Percentiles rank a stretch among this genome's conserved stretches.
Conservation (phyloP, 1,284 basidiomycete genomes). For the Ganoderma boninense region DNA sequence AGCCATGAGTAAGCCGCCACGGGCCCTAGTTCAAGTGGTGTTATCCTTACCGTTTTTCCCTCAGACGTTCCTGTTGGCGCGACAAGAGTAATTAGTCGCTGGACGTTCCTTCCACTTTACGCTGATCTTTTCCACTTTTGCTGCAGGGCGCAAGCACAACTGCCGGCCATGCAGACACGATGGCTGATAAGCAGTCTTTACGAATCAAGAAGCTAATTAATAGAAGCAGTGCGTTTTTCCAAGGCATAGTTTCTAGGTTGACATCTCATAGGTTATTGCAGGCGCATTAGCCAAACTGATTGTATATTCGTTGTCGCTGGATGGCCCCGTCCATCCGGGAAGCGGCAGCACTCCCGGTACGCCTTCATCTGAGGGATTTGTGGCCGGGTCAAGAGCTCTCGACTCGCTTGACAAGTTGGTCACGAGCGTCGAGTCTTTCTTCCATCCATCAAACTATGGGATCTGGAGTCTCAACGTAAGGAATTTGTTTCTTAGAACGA, state of each 20-base stretch:
- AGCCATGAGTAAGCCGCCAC: constrained; percentile 78
- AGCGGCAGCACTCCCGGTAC: constrained; percentile 43
- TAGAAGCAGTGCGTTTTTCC: constrained; percentile 4
- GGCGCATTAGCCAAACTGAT: constrained; percentile 88
- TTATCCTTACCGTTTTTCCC: constrained; percentile 19
- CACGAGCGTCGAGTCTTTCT: constrained; percentile 93
- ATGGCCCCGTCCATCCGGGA: constrained; percentile 68
- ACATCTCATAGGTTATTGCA: constrained; percentile 39
- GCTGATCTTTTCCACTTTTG: constrained; percentile 13
- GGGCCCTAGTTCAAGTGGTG: constrained; percentile 5
- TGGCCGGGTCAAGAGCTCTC: constrained; percentile 90
- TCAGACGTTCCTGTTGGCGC: constrained; percentile 79
- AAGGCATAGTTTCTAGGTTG: constrained; percentile 3
- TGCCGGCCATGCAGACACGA: constrained; percentile 72
- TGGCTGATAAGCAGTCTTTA: constrained; percentile 68
- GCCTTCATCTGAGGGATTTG: constrained; percentile 56
- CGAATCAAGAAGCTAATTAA: constrained; percentile 69
- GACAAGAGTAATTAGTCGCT: constrained; percentile 55
- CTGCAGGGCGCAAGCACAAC: constrained; percentile 68
- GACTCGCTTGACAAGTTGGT: constrained; percentile 91
- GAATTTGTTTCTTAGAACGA: too few relatives aligned
- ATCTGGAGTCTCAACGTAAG: constrained; percentile 70
- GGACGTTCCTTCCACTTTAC: constrained; percentile 10
- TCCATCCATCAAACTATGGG: constrained; percentile 88
- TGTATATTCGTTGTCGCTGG: constrained; percentile 91